Conservation (phyloP, 192 early-diverging fungal species). For the Spizellomyces punctatus region DNA sequence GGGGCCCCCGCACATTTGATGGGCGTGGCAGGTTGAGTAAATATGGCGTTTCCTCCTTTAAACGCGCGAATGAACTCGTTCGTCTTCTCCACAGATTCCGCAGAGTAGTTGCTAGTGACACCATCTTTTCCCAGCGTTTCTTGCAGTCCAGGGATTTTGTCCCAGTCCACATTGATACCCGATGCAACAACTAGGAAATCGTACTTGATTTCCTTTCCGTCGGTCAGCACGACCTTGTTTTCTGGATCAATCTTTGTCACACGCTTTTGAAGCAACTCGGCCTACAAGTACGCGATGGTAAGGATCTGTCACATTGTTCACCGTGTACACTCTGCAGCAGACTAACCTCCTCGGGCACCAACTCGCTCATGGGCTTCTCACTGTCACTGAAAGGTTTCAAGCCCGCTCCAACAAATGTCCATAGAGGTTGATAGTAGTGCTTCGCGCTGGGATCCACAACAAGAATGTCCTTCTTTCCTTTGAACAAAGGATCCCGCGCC, state of each 20-base stretch:
- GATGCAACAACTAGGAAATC: conserved; percentile 77
- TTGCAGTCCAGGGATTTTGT: conserved; percentile 74
- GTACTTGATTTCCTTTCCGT: conserved; percentile 66
- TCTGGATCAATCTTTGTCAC: conserved; percentile 70
- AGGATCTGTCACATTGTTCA: too few relatives aligned
- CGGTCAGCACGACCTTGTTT: conserved; percentile 67
- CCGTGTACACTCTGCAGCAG: too few relatives aligned
- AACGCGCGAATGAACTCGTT: conserved; percentile 71
- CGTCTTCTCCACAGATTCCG: conserved; percentile 72
- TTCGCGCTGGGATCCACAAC: conserved; percentile 27
- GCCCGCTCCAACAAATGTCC: conserved; percentile 88
- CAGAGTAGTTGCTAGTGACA: conserved; percentile 82
- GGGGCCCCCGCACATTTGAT: conserved; percentile 91
- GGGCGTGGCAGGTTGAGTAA: conserved; percentile 85
- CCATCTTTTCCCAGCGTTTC: conserved; percentile 75
- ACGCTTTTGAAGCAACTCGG: conserved; percentile 74
- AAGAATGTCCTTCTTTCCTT: conserved; percentile 18
- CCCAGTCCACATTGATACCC: conserved; percentile 77
- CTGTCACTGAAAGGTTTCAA: conserved; percentile 77
- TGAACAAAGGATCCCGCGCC: conserved; percentile 19
- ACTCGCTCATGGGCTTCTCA: conserved; percentile 62
- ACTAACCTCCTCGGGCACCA: conserved; percentile 55
- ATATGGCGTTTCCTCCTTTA: conserved; percentile 77
- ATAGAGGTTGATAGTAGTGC: conserved; percentile 77
- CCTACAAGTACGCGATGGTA: conserved; percentile 38